Evolutionary conservation across 2,329 filamentous ascomycete species (phyloP).

Genomic region (Exutisphaerella laricina): DNA sequence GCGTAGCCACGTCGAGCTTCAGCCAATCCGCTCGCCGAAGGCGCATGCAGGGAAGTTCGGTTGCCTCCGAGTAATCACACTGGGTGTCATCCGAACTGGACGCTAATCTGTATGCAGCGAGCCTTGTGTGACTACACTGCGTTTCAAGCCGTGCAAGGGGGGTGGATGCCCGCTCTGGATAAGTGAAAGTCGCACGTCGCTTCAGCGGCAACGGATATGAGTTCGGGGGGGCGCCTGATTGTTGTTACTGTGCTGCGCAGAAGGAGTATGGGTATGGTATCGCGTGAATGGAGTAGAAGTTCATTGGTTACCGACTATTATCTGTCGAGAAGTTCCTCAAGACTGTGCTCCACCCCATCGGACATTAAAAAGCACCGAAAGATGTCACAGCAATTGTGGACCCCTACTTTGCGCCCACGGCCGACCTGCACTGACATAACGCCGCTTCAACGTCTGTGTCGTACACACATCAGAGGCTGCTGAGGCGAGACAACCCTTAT

Average conservation of each 20-base stretch:
- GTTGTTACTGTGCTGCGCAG: constrained; percentile 22
- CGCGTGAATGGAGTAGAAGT: constrained; percentile 4
- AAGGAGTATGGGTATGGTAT: no score
- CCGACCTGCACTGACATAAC: constrained; percentile 27
- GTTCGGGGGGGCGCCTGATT: constrained; percentile 20
- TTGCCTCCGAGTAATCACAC: constrained; percentile 19
- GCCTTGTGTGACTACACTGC: constrained; percentile 27
- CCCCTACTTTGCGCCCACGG: no score
- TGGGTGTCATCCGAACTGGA: constrained; percentile 19
- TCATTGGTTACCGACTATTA: no score
- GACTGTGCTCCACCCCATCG: constrained; percentile 14
- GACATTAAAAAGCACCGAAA: no score
- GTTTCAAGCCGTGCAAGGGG: constrained; percentile 20
- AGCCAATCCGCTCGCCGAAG: no score
- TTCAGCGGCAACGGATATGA: constrained; percentile 24
- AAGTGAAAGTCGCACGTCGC: constrained; percentile 21
- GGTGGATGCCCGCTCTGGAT: no score
- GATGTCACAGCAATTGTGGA: no score
- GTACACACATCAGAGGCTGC: constrained; percentile 18
- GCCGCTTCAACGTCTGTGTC: constrained; percentile 22
- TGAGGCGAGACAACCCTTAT: constrained; percentile 15
- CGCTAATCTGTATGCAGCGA: constrained; percentile 24
- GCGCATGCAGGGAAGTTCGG: constrained; percentile 21
- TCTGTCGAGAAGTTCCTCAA: no score
- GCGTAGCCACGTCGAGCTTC: no score